These are phyloP conservation scores for Metschnikowia cerradonensis DNA, from an alignment of 805 yeast species.

Conservation along the genomic window DNA sequence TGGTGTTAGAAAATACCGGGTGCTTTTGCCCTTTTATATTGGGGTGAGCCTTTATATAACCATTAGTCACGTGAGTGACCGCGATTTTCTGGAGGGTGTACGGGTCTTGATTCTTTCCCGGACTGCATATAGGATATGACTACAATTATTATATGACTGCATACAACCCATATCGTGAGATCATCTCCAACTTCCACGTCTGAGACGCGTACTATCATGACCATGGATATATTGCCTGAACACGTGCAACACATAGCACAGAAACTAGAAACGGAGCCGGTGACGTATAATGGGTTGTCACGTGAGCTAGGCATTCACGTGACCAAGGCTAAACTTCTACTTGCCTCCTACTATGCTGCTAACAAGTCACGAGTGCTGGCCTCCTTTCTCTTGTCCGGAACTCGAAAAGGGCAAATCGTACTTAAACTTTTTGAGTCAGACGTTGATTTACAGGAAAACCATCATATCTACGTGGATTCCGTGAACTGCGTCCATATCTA, in stretches of 20 bases:
- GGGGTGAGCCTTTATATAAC: too few species aligned
- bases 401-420: constrained; percentile 10
- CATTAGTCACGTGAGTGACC: too few species aligned
- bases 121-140: too few species aligned
- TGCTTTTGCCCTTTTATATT: too few species aligned
- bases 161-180: too few species aligned
- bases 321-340: constrained; percentile 34
- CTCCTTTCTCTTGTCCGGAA: constrained; percentile 41
- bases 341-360: constrained; percentile 35
- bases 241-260: constrained; percentile 30
- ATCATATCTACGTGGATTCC: constrained; percentile 22
- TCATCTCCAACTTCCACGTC: not conserved
- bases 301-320: constrained; percentile 37
- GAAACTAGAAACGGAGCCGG: constrained; percentile 14
- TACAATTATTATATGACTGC: too few species aligned
- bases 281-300: constrained; percentile 42
- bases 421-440: constrained; percentile 25
- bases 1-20: too few species aligned
- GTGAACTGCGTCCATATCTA: constrained; percentile 38
- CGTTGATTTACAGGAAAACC: constrained; percentile 20
- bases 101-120: too few species aligned
- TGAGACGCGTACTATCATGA: constrained; percentile 6
- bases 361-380: constrained; percentile 37
- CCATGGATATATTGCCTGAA: constrained; percentile 27
- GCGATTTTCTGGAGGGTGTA: too few species aligned